These are phyloP conservation scores for Ogataea siamensis DNA, from an alignment of 805 yeast genomes.

Conservation along the genomic window DNA sequence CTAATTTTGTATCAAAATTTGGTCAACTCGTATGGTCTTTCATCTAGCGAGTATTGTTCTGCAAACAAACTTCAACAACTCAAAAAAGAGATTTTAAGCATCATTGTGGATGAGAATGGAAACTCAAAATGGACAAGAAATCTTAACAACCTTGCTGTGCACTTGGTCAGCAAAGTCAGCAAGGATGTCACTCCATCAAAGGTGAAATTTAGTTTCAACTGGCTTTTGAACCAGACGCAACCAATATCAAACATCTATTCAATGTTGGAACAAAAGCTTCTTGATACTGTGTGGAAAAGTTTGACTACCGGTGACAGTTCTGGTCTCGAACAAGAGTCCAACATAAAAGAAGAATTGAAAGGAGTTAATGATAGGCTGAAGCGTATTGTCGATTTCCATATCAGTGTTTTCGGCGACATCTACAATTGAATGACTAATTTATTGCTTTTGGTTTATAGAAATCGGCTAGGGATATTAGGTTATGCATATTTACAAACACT, in stretches of 20 bases:
- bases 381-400: constrained; percentile 71
- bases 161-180: constrained; percentile 45
- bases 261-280: constrained; percentile 65
- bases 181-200: constrained; percentile 37
- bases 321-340: constrained; percentile 25
- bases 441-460: constrained; percentile 9
- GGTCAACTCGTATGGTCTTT: constrained; percentile 36
- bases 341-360: constrained; percentile 50
- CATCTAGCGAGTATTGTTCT: constrained; percentile 35
- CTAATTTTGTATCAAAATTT: constrained; percentile 70
- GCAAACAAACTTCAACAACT: constrained; percentile 44
- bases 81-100: constrained; percentile 71
- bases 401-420: constrained; percentile 77
- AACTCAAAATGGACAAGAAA: constrained; percentile 90
- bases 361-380: constrained; percentile 58
- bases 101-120: constrained; percentile 82
- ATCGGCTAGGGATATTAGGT: constrained; percentile 10
- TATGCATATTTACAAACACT: constrained; percentile 8
- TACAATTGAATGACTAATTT: constrained; percentile 37
- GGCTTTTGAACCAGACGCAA: constrained; percentile 85
- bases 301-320: constrained; percentile 11
- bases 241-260: constrained; percentile 77
- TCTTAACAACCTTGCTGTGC: constrained; percentile 68
- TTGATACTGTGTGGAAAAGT: constrained; percentile 41
- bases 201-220: constrained; percentile 64